phyloP scores from a whole-genome alignment of 371 early-diverging fungal species.

The Basidiobolus meristosporus region DNA sequence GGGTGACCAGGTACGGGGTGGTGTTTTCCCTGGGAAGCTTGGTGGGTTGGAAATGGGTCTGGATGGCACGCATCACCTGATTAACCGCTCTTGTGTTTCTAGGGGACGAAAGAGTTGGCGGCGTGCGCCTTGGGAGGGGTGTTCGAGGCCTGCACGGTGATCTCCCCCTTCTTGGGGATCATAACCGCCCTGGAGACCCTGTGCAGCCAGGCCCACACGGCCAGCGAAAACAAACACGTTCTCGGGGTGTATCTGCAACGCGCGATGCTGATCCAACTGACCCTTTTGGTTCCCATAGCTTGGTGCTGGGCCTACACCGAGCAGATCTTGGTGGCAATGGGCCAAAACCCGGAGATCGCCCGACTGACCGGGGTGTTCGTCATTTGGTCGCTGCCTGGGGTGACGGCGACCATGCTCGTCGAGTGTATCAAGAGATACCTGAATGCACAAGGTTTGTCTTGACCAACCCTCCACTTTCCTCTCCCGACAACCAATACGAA shows the following conservation, averaged over 20 bases:
- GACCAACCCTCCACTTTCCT: background rate
- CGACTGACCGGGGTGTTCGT: constrained; percentile 32
- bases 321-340: constrained; percentile 19
- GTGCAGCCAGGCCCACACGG: constrained; percentile 65
- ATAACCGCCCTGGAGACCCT: constrained; percentile 72
- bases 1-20: too few relatives aligned
- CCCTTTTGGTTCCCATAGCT: constrained; percentile 46
- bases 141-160: constrained; percentile 62
- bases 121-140: constrained; percentile 5
- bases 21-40: too few relatives aligned
- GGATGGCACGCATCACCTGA: too few relatives aligned
- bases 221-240: constrained; percentile 31
- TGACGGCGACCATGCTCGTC: constrained; percentile 50
- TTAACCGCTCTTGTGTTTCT: too few relatives aligned
- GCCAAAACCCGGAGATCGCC: constrained; percentile 28
- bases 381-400: constrained; percentile 35
- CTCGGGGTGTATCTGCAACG: constrained; percentile 67
- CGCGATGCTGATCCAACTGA: constrained; percentile 36
- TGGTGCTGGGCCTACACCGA: constrained; percentile 51
- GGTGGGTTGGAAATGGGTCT: too few relatives aligned
- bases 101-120: constrained; percentile 5
- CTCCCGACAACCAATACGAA: background rate
- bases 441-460: constrained; percentile 47
- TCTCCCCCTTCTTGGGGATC: constrained; percentile 23
- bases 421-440: constrained; percentile 60